Percentiles rank a stretch among this genome's conserved stretches.
Evolutionary conservation across 768 basidiomycete species (phyloP).

Genomic region (Leucosporidium creatinivorum): DNA sequence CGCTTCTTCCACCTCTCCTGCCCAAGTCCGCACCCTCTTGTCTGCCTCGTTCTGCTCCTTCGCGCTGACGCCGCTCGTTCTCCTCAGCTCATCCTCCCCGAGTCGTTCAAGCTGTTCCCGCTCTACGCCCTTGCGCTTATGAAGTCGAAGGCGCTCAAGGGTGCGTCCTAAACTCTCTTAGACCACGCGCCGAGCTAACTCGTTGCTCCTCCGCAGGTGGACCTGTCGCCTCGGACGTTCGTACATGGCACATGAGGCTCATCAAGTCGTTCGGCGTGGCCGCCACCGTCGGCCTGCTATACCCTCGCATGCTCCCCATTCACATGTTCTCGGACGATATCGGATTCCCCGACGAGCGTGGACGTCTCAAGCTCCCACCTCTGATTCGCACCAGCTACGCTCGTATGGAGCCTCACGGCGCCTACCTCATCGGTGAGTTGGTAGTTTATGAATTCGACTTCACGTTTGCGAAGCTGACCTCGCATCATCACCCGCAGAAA

Average conservation of each 20-base stretch:
- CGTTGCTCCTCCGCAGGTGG: conserved; percentile 51
- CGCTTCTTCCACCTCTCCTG: conserved; percentile 62
- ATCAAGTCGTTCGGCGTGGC: conserved; percentile 65
- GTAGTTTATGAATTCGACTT: not conserved
- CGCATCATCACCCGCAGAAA: conserved; percentile 51
- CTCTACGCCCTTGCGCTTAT: conserved; percentile 70
- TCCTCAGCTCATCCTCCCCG: conserved; percentile 79
- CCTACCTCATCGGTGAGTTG: conserved; percentile 79
- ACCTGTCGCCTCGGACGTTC: conserved; percentile 85
- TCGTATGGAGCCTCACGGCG: conserved; percentile 80
- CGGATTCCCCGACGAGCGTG: conserved; percentile 61
- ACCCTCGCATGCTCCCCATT: conserved; percentile 78
- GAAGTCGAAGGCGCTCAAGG: conserved; percentile 91
- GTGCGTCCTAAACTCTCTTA: conserved; percentile 43
- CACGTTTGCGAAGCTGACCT: not conserved
- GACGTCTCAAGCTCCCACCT: conserved; percentile 59
- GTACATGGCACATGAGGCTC: conserved; percentile 73
- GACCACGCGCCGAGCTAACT: not conserved
- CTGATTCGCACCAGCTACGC: conserved; percentile 73
- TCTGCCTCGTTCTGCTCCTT: not conserved
- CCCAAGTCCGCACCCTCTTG: conserved; percentile 56
- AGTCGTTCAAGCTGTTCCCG: conserved; percentile 79
- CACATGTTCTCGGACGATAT: conserved; percentile 70
- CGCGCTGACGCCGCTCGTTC: conserved; percentile 4
- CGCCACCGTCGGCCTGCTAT: conserved; percentile 66